Evolutionary conservation across 164 flowering plant species (phyloP).

Genomic region (Hamamelis virginiana): DNA sequence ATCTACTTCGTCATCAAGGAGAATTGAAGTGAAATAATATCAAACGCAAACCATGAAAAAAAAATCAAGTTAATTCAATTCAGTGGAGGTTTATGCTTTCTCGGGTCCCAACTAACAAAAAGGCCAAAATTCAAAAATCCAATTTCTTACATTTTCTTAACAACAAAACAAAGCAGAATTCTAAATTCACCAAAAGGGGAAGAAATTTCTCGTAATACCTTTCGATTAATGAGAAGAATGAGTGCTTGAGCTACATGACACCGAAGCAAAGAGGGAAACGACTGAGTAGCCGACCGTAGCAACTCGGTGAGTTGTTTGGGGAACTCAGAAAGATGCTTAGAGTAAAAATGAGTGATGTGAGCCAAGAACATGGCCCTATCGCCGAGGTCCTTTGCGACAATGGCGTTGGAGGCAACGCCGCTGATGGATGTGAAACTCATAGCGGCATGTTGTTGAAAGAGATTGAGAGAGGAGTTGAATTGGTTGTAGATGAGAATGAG

Average conservation of each 20-base stretch:
- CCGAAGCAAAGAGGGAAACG: conserved; percentile 64
- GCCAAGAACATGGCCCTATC: conserved; percentile 78
- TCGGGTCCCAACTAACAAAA: no score
- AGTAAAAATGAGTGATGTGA: conserved; percentile 80
- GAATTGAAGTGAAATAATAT: no score
- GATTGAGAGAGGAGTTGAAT: conserved; percentile 9
- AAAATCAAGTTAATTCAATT: no score
- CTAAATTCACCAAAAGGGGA: not conserved
- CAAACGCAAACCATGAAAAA: no score
- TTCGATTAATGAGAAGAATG: conserved; percentile 68
- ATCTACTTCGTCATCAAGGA: conserved; percentile 15
- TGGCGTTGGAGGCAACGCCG: conserved; percentile 11
- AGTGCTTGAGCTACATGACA: conserved; percentile 65
- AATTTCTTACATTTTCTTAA: no score
- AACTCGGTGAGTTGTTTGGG: conserved; percentile 58
- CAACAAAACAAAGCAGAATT: no score
- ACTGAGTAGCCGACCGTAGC: conserved; percentile 42
- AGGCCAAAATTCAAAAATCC: no score
- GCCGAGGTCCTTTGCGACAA: conserved; percentile 60
- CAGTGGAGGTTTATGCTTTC: no score
- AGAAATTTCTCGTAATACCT: conserved; percentile 39
- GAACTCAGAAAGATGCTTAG: conserved; percentile 48
- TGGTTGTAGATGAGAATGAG: conserved; percentile 31
- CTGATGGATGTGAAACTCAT: conserved; percentile 16
- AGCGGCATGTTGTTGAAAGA: conserved; percentile 15